phyloP scores from a whole-genome alignment of 139 green algal species.

The Dunaliella sp. region DNA sequence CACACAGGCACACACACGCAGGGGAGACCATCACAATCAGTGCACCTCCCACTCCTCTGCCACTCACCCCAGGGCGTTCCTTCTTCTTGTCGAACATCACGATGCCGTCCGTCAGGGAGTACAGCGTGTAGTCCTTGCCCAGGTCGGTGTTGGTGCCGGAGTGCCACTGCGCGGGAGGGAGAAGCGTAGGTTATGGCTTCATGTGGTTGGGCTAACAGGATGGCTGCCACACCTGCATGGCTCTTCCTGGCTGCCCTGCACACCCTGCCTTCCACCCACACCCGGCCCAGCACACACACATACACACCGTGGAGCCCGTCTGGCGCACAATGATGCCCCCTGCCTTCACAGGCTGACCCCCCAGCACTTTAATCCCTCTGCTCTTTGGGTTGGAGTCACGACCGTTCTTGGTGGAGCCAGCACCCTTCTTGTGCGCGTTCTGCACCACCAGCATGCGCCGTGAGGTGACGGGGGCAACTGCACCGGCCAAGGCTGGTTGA shows the following conservation, averaged over 20 bases:
- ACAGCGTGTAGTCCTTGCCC: conserved; percentile 95
- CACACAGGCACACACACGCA: conserved; percentile 7
- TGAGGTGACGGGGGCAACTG: conserved; percentile 15
- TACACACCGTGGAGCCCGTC: conserved; percentile 76
- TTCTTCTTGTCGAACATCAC: conserved; percentile 85
- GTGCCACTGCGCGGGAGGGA: conserved; percentile 79
- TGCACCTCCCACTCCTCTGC: neutral
- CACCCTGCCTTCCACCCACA: no score
- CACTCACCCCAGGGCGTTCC: conserved; percentile 31
- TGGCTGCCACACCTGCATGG: no score
- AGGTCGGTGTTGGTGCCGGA: conserved; percentile 81
- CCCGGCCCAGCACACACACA: no score
- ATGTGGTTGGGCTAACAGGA: no score
- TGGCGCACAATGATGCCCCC: conserved; percentile 97
- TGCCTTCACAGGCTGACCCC: conserved; percentile 86
- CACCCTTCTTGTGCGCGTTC: conserved; percentile 65
- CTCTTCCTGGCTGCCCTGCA: no score
- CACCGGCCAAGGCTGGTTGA: conserved; percentile 19
- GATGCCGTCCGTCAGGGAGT: conserved; percentile 79
- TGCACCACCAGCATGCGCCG: conserved; percentile 39
- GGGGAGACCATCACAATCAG: no score
- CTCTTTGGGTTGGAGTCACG: conserved; percentile 89
- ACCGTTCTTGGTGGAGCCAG: conserved; percentile 96
- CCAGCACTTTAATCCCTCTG: conserved; percentile 95
- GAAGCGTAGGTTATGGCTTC: no score